These are phyloP conservation scores for Fusarium torulosum DNA, from an alignment of 2,329 filamentous ascomycete species.

Conservation along the genomic window DNA sequence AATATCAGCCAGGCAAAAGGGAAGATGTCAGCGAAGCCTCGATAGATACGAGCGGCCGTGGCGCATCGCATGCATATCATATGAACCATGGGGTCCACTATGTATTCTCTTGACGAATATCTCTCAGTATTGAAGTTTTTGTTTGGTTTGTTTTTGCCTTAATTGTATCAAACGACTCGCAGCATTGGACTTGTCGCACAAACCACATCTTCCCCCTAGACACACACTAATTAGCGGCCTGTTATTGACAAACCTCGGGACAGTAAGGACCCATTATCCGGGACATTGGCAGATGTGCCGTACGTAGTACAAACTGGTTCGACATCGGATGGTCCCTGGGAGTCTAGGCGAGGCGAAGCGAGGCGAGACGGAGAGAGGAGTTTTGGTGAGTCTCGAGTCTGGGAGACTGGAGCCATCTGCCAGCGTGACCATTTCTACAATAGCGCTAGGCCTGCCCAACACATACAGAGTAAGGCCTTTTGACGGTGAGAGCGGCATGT, in stretches of 20 bases:
- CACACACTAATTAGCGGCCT: conserved; percentile 34
- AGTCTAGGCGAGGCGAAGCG: conserved; percentile 20
- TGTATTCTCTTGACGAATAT: conserved; percentile 18
- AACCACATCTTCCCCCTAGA: conserved; percentile 14
- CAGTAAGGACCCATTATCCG: conserved; percentile 26
- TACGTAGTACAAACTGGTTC: conserved; percentile 13
- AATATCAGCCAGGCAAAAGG: conserved; percentile 1
- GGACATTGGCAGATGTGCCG: conserved; percentile 22
- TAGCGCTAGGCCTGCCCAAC: conserved; percentile 37
- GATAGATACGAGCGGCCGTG: conserved; percentile 30
- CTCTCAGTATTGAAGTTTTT: conserved; percentile 10
- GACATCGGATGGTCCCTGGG: conserved; percentile 21
- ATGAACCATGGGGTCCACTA: conserved; percentile 2
- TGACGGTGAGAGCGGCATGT: conserved; percentile 13
- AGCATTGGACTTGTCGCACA: conserved; percentile 10
- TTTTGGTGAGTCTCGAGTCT: conserved; percentile 5
- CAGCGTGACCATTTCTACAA: conserved; percentile 33
- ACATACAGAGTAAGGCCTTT: conserved; percentile 24
- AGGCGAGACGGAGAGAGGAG: conserved; percentile 36
- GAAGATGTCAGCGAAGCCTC: conserved; percentile 33
- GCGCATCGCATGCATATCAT: conserved; percentile 27
- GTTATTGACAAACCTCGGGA: conserved; percentile 34
- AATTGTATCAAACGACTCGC: conserved; percentile 17
- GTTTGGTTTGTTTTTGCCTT: not conserved
- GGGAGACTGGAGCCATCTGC: conserved; percentile 37